Conservation (phyloP, 768 basidiomycete species). For the Boletus rubroflammeus region DNA sequence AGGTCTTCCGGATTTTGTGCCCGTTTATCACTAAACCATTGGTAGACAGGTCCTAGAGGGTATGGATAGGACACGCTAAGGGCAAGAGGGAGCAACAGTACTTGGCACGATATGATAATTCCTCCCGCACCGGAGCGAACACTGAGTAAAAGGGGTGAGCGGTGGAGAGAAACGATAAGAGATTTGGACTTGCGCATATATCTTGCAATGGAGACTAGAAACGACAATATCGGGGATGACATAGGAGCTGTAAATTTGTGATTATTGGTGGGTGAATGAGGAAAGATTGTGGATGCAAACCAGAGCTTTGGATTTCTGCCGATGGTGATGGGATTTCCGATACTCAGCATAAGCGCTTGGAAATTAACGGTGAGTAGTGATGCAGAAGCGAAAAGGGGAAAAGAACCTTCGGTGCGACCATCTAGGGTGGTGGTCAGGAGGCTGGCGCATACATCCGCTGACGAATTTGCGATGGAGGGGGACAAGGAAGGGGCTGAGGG, state of each 20-base stretch:
- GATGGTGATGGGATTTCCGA: constrained; percentile 62
- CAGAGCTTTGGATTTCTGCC: constrained; percentile 70
- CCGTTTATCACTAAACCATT: constrained; percentile 74
- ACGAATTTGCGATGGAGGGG: constrained; percentile 2
- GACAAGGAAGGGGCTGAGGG: constrained; percentile 24
- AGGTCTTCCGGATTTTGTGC: constrained; percentile 60
- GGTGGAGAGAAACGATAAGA: not conserved
- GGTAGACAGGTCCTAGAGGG: constrained; percentile 63
- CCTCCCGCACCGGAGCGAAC: constrained; percentile 69
- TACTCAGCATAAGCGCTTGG: constrained; percentile 55
- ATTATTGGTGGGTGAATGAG: not conserved
- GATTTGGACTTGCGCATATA: constrained; percentile 61
- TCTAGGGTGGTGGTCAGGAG: constrained; percentile 53
- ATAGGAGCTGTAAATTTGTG: constrained; percentile 48
- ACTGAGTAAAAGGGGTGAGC: constrained; percentile 33
- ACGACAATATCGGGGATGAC: constrained; percentile 59
- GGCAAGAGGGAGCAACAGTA: constrained; percentile 25
- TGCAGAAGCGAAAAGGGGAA: not conserved
- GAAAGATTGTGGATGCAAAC: constrained; percentile 31
- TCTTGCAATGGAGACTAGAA: constrained; percentile 70
- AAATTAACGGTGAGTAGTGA: not conserved
- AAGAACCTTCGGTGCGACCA: constrained; percentile 64
- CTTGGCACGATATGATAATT: constrained; percentile 77
- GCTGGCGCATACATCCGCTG: constrained; percentile 63
- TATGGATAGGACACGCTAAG: not conserved